Percentiles rank a stretch among this genome's conserved stretches.
These are phyloP conservation scores for Coleophoma crateriformis DNA, from an alignment of 2,329 filamentous ascomycete genomes.

Conservation along the genomic window DNA sequence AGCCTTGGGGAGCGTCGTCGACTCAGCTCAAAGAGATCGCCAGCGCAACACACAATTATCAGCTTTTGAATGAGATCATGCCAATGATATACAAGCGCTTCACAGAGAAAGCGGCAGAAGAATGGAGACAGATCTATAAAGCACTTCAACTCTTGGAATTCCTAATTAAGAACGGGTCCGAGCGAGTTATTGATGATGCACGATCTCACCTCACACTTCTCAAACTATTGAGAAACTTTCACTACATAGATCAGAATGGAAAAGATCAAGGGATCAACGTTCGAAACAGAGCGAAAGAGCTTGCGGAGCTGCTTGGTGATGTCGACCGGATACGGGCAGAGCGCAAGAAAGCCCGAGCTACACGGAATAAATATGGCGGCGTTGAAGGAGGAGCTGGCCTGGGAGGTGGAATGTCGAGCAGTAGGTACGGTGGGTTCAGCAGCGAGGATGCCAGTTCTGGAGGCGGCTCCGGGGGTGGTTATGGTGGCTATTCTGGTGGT, in stretches of 20 bases:
- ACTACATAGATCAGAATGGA: conserved; percentile 92
- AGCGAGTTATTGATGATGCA: conserved; percentile 95
- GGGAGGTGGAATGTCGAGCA: conserved; percentile 46
- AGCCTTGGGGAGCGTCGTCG: conserved; percentile 88
- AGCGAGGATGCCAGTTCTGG: conserved; percentile 65
- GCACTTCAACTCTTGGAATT: conserved; percentile 94
- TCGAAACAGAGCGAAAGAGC: conserved; percentile 90
- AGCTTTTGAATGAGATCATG: conserved; percentile 98
- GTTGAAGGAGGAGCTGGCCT: conserved; percentile 75
- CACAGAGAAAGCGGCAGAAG: conserved; percentile 95
- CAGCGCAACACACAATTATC: conserved; percentile 95
- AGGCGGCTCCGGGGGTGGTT: conserved; percentile 59
- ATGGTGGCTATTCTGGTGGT: conserved; percentile 58
- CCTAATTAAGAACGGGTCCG: conserved; percentile 95
- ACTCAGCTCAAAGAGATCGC: conserved; percentile 88
- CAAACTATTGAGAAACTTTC: conserved; percentile 98
- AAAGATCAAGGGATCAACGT: conserved; percentile 99
- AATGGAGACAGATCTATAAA: conserved; percentile 99
- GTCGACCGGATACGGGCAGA: conserved; percentile 79
- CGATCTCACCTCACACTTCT: conserved; percentile 90
- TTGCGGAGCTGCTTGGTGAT: conserved; percentile 88
- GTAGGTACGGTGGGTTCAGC: conserved; percentile 80
- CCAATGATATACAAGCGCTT: conserved; percentile 99
- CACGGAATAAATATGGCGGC: conserved; percentile 92
- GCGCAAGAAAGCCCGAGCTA: conserved; percentile 84